Evolutionary conservation across 1,139 yeast species (phyloP), one percentile per base, ranked within the genome.

Genomic region (Nadsonia starkeyi-henricii): DNA sequence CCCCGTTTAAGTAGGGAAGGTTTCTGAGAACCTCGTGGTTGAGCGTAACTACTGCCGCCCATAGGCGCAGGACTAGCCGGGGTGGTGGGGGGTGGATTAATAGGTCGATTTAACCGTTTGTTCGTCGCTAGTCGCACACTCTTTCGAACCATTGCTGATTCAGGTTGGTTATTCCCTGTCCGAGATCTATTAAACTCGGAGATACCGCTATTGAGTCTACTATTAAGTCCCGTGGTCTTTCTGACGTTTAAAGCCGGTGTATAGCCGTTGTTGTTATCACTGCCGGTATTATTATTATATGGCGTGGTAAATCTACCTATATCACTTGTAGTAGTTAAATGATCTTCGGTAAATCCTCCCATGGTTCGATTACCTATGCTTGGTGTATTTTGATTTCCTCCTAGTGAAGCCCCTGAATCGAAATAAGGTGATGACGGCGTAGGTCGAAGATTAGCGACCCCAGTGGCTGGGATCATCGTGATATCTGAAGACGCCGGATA

Each of bases 1-100:
- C 50, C 56, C 52, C 30, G 45, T 33, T 44, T 50, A 26, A 23
- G 57, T 15, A 9, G 50, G 47, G 42, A 47, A 36, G 41, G 45
- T 46, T 43, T 28, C 17, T 20, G 44, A 30, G 9, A 42, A 36
- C 30, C 39, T 42, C 17, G 54, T 28, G 18, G 47, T 3, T 43
- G 50, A 21, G 21, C 5, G n/a, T n/a, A n/a, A 3, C n/a, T 13
- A 17, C 4, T 17, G 3, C 5, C 46, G n/a, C 37, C 45, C 41
- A 9, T 41, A 37, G 17, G 47, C 43, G 33, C 12, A 15, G 20
- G 44, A 20, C 5, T 30, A 23, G 28, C 28, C 9, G 28, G 28
- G 5, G 28, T 23, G 5, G 28, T 23, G 8, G 28, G 28, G 28
- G 28, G 9, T 23, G 42, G 36, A 23, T 2, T 42, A 7, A 26